phyloP scores from a whole-genome alignment of 345 rosid species.

The Brassica nigra region DNA sequence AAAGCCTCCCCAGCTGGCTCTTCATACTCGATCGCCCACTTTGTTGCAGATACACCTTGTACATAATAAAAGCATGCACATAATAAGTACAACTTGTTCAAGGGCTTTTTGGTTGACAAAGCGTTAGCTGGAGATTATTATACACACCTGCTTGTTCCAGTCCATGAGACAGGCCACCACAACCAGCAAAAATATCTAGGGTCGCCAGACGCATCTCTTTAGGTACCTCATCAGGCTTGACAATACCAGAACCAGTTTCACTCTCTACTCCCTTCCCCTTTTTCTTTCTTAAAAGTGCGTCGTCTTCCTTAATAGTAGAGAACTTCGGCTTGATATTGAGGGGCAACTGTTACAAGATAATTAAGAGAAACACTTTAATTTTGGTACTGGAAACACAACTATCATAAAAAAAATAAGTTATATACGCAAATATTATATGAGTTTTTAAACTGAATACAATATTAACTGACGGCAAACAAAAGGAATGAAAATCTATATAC shows the following conservation, averaged over 20 bases:
- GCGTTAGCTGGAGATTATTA: neutral
- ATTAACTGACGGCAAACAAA: neutral
- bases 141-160: constrained; percentile 59
- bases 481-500: constrained; percentile 30
- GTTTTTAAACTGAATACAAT: neutral
- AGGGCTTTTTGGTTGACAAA: constrained; percentile 12
- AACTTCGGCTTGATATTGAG: constrained; percentile 53
- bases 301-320: constrained; percentile 48
- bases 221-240: constrained; percentile 44
- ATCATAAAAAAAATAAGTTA: neutral
- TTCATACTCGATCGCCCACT: constrained; percentile 95
- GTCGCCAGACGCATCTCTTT: constrained; percentile 53
- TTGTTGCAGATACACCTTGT: constrained; percentile 69
- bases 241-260: constrained; percentile 46
- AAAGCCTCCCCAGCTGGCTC: constrained; percentile 89
- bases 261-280: constrained; percentile 78
- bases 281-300: constrained; percentile 60
- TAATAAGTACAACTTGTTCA: constrained; percentile 5
- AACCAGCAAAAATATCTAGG: constrained; percentile 85
- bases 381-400: neutral
- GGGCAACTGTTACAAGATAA: constrained; percentile 56
- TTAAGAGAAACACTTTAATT: constrained; percentile 25
- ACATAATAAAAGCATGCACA: constrained; percentile 35
- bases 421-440: neutral
- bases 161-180: constrained; percentile 85